These are phyloP conservation scores for Ceratocystis ficicola DNA, from an alignment of 2,329 filamentous ascomycete genomes.

Conservation along the genomic window DNA sequence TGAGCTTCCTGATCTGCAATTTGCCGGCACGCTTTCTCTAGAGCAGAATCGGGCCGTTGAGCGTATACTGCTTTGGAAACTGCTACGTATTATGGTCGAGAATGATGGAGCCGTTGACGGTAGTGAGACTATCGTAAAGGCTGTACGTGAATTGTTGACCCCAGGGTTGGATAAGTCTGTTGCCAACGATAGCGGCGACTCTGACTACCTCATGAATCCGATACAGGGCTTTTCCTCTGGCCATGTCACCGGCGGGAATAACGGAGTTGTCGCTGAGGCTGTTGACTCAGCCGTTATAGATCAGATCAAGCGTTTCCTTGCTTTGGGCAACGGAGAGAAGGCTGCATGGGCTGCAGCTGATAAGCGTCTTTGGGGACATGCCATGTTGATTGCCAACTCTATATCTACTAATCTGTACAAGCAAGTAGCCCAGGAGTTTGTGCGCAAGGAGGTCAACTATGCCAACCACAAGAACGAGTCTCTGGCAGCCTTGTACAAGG, in stretches of 20 bases:
- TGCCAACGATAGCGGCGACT: neutral
- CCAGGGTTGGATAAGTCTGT: slow-evolving; percentile 33
- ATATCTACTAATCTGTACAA: slow-evolving; percentile 78
- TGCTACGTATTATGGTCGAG: slow-evolving; percentile 70
- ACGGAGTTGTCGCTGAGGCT: slow-evolving; percentile 46
- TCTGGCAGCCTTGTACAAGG: slow-evolving; percentile 80
- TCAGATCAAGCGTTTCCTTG: slow-evolving; percentile 57
- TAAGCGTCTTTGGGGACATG: slow-evolving; percentile 89
- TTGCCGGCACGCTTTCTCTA: slow-evolving; percentile 41
- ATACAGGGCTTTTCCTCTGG: neutral
- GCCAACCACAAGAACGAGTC: slow-evolving; percentile 70
- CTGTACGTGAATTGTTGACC: slow-evolving; percentile 61
- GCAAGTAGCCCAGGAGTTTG: slow-evolving; percentile 87
- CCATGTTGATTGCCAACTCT: slow-evolving; percentile 71
- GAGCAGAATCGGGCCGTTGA: slow-evolving; percentile 65
- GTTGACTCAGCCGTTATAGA: slow-evolving; percentile 59
- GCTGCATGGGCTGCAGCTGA: slow-evolving; percentile 91
- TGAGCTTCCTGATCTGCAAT: slow-evolving; percentile 38
- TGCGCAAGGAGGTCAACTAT: slow-evolving; percentile 85
- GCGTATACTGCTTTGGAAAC: slow-evolving; percentile 74
- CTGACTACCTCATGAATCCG: slow-evolving; percentile 12
- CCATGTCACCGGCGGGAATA: slow-evolving; percentile 24
- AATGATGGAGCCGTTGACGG: slow-evolving; percentile 74
- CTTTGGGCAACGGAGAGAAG: slow-evolving; percentile 74
- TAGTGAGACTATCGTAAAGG: slow-evolving; percentile 55